Base-by-base conservation (phyloP, 2,329 filamentous ascomycete genomes). In the Cladosporium sp. region DNA sequence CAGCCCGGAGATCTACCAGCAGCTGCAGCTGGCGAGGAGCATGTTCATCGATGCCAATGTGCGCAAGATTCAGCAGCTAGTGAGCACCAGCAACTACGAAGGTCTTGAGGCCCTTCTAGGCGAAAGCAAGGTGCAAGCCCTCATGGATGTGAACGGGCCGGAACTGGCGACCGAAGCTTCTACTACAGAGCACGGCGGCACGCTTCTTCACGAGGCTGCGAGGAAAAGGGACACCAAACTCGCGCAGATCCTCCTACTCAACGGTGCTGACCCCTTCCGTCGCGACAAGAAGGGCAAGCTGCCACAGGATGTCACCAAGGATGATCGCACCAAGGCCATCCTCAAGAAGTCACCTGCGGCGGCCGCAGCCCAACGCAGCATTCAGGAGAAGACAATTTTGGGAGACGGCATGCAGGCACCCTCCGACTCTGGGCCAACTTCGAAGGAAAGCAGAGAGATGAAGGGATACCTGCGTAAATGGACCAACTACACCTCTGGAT, bases 391-490 rank as follows among this genome's bases (percentile, higher is more conserved):
- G 74, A 93, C 91, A 0, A 95, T 98, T 3, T 79, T 98, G 13
- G 92, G 90, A 1, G 89, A 87, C 55, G 77, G 77, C 5, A 72
- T 74, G 2, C 72, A 77, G 8, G 42, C 56, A 9, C 54, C 64
- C n/a, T 70, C 69, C 1, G 81, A 83, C 35, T 69, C 70, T 45
- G 74, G 77, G 13, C 70, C 81, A 54, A 87, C 86, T 22, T 86
- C 87, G 13, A 90, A 92, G 60, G 93, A 98, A 66, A 87, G 88
- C 14, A 81, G 91, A 44, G 92, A 97, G 71, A 97, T 98, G 88
- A 96, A 95, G 74, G 93, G 93, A 6, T 98, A 97, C 68, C 77
- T 98, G 53, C 97, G 96, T 74, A 98, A 98, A 70, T 98, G 93
- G 93, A 98, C 93, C 44, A 98, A 98, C 68, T 98, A 98, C 68